Conservation (phyloP, 129 eudicot genomes). For the carrot (Daucus carota) region DH1_v3.0 NC_030382.2:45592501-45593000, state of each 20-base stretch:
- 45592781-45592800: neutral
- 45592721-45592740: neutral
- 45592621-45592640: neutral
- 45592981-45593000: too few species aligned
- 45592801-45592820: neutral
- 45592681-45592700: neutral
- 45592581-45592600: neutral
- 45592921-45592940: neutral
- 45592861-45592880: neutral
- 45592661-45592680: neutral
- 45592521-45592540: too few species aligned
- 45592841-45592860: constrained; percentile 1
- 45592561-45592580: neutral
- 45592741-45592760: neutral
- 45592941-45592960: too few species aligned
- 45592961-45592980: too few species aligned
- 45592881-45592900: neutral
- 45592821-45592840: neutral
- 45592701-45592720: neutral
- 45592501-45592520: too few species aligned
- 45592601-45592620: neutral
- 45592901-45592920: neutral
- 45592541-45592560: neutral
- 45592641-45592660: neutral
- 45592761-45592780: neutral